Conservation (phyloP, 2,329 filamentous ascomycete species). For the Juglanconis juglandina region DNA sequence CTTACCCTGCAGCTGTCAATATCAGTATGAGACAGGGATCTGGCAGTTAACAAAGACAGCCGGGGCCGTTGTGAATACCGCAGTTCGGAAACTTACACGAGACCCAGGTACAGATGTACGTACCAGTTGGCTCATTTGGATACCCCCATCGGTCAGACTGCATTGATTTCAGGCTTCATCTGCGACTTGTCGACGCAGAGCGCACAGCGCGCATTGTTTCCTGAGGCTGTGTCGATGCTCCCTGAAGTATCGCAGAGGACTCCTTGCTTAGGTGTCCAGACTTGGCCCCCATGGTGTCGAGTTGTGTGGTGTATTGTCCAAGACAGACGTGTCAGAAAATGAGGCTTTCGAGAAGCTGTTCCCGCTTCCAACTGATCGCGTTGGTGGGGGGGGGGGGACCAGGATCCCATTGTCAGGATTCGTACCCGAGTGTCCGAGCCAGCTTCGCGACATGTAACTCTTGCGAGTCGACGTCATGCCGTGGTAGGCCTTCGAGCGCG, state of each 20-base stretch:
- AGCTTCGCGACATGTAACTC: background rate
- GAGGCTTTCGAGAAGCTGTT: background rate
- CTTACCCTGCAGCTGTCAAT: slow-evolving; percentile 6
- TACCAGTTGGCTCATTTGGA: background rate
- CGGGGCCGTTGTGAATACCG: slow-evolving; percentile 2
- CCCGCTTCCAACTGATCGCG: background rate
- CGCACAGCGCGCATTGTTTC: background rate
- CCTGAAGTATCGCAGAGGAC: background rate
- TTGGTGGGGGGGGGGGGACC: no score
- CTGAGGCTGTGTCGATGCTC: background rate
- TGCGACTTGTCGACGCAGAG: background rate
- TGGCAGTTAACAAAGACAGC: background rate
- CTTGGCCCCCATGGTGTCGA: no score
- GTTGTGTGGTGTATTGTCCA: background rate
- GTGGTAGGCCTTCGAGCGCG: background rate
- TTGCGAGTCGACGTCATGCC: background rate
- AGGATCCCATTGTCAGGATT: background rate
- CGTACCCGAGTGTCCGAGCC: background rate
- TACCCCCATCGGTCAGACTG: background rate
- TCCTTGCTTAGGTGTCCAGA: background rate
- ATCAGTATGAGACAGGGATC: background rate
- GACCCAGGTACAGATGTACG: background rate
- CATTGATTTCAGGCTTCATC: background rate
- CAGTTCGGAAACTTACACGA: slow-evolving; percentile 1
- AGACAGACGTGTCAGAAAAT: background rate